A percentile compares a stretch with the other conserved stretches of the same genome.
Conservation (phyloP, 2,329 filamentous ascomycete genomes). For the Penicillium sp. region DNA sequence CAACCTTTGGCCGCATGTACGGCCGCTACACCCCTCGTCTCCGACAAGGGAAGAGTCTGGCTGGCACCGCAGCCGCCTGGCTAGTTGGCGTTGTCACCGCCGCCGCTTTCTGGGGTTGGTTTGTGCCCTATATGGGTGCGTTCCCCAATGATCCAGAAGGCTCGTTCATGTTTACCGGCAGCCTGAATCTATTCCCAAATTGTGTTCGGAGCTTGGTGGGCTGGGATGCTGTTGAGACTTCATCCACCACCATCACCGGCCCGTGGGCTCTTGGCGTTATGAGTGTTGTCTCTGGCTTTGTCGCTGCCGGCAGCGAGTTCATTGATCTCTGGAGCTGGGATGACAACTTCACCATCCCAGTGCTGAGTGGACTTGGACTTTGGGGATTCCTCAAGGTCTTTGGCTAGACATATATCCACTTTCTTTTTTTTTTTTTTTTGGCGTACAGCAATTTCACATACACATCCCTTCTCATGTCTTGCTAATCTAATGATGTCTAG, state of each 20-base stretch:
- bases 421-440: neutral
- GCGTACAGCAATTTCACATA: neutral
- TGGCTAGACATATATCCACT: slow-evolving; percentile 43
- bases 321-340: slow-evolving; percentile 93
- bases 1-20: slow-evolving; percentile 87
- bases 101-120: slow-evolving; percentile 81
- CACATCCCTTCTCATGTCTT: neutral
- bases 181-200: slow-evolving; percentile 66
- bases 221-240: slow-evolving; percentile 53
- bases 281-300: slow-evolving; percentile 83
- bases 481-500: slow-evolving; percentile 9
- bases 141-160: slow-evolving; percentile 68
- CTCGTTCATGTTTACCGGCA: slow-evolving; percentile 78
- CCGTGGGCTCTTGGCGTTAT: slow-evolving; percentile 73
- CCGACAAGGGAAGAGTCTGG: slow-evolving; percentile 84
- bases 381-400: slow-evolving; percentile 91
- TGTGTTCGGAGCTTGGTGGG: slow-evolving; percentile 61
- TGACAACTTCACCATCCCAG: slow-evolving; percentile 95
- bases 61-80: slow-evolving; percentile 83
- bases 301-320: slow-evolving; percentile 85
- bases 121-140: slow-evolving; percentile 68
- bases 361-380: slow-evolving; percentile 82
- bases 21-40: slow-evolving; percentile 86
- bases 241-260: slow-evolving; percentile 63
- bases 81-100: slow-evolving; percentile 80